Percentiles rank a stretch among this genome's conserved stretches.
Evolutionary conservation across 768 basidiomycete genomes (phyloP).

Genomic region (Auricularia auricula-judae): DNA sequence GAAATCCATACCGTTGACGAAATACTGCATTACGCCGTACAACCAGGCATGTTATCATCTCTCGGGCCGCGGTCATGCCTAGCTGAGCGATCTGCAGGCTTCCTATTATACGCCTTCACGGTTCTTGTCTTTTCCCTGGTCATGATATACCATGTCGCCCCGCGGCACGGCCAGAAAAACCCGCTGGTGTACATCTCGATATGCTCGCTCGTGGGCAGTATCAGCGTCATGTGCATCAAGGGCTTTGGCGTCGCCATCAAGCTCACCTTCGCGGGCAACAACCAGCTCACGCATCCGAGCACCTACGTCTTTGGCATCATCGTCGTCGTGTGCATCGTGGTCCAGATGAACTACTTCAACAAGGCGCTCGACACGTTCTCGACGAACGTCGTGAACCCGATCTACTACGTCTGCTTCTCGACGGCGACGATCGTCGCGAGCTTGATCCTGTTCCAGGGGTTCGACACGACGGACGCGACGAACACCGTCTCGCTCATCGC

Average conservation of each 20-base stretch:
- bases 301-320: slow-evolving; percentile 93
- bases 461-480: slow-evolving; percentile 76
- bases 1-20: slow-evolving; percentile 88
- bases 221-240: slow-evolving; percentile 99
- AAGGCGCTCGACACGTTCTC: slow-evolving; percentile 95
- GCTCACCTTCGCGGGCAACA: slow-evolving; percentile 83
- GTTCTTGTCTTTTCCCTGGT: slow-evolving; percentile 70
- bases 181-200: slow-evolving; percentile 93
- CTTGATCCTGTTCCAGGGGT: slow-evolving; percentile 92
- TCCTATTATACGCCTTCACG: slow-evolving; percentile 81
- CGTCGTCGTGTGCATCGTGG: slow-evolving; percentile 72
- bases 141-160: slow-evolving; percentile 81
- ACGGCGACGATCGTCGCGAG: slow-evolving; percentile 89
- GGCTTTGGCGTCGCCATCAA: slow-evolving; percentile 96
- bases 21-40: slow-evolving; percentile 83
- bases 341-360: slow-evolving; percentile 97
- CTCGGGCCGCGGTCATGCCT: neutral
- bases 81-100: slow-evolving; percentile 40
- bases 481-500: slow-evolving; percentile 81
- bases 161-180: slow-evolving; percentile 75
- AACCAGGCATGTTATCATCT: slow-evolving; percentile 45
- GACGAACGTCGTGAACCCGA: slow-evolving; percentile 95
- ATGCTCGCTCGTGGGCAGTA: slow-evolving; percentile 89
- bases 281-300: slow-evolving; percentile 88
- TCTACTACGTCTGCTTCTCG: slow-evolving; percentile 97